These are phyloP conservation scores for Dioszegia hungarica DNA, from an alignment of 768 basidiomycete genomes.

Conservation along the genomic window DNA sequence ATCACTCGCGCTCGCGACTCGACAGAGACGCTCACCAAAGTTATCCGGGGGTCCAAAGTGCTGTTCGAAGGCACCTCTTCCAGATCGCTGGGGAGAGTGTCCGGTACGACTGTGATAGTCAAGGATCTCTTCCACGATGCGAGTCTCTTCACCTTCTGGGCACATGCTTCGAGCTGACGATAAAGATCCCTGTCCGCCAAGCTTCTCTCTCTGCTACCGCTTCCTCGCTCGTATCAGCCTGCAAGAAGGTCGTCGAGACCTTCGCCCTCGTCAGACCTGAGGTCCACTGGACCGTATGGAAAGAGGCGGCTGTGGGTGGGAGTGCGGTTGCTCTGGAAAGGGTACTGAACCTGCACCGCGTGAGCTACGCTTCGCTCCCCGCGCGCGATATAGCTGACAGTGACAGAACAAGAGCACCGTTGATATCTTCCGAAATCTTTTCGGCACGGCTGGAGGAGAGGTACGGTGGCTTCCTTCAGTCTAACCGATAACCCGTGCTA, in stretches of 20 bases:
- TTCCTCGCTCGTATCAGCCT: slow-evolving; percentile 60
- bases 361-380: slow-evolving; percentile 40
- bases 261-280: slow-evolving; percentile 68
- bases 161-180: not conserved
- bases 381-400: not conserved
- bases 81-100: slow-evolving; percentile 66
- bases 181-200: slow-evolving; percentile 31
- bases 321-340: slow-evolving; percentile 24
- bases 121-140: slow-evolving; percentile 90
- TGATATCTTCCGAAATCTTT: slow-evolving; percentile 66
- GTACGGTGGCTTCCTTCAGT: slow-evolving; percentile 53
- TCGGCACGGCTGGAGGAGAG: slow-evolving; percentile 67
- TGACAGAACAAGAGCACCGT: slow-evolving; percentile 64
- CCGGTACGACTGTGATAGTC: slow-evolving; percentile 76
- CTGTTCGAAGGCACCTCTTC: slow-evolving; percentile 70
- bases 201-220: slow-evolving; percentile 58
- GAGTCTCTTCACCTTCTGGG: not conserved
- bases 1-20: slow-evolving; percentile 66
- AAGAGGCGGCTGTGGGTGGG: slow-evolving; percentile 14
- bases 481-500: too few relatives aligned
- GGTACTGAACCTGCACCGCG: slow-evolving; percentile 64
- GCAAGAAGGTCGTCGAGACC: slow-evolving; percentile 67
- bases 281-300: slow-evolving; percentile 65
- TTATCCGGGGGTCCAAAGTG: slow-evolving; percentile 68
- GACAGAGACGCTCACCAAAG: slow-evolving; percentile 66